phyloP scores from a whole-genome alignment of 176 grass and related monocot genomes.

The Poa pratensis region DNA sequence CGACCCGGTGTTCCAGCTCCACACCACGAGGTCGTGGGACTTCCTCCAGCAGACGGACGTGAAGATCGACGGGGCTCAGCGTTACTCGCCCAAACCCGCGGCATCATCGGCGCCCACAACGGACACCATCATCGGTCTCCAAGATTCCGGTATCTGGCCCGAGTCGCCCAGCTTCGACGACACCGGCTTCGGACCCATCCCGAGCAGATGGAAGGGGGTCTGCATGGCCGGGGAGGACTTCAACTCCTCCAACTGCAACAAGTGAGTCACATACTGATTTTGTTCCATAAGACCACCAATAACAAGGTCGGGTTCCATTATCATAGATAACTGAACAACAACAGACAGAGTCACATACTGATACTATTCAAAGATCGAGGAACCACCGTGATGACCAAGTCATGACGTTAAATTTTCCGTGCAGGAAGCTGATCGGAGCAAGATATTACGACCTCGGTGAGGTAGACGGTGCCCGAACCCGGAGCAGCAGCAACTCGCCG shows the following conservation, averaged over 20 bases:
- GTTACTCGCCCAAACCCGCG: not conserved
- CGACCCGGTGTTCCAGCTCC: conserved; percentile 70
- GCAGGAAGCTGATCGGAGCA: conserved; percentile 93
- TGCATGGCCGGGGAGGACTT: conserved; percentile 78
- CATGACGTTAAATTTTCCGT: not conserved
- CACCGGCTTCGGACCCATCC: conserved; percentile 52
- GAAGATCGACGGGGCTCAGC: conserved; percentile 29
- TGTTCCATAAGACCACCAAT: no score
- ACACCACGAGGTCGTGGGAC: conserved; percentile 92
- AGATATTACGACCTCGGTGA: conserved; percentile 63
- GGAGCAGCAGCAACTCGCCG: conserved; percentile 28
- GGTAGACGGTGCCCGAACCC: not conserved
- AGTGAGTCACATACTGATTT: conserved; percentile 6
- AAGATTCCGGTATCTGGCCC: conserved; percentile 98
- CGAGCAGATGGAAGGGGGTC: conserved; percentile 66
- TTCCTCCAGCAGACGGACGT: conserved; percentile 66
- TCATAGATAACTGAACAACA: no score
- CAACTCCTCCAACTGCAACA: conserved; percentile 79
- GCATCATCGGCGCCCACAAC: not conserved
- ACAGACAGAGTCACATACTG: not conserved
- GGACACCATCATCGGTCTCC: conserved; percentile 75
- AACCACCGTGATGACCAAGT: not conserved
- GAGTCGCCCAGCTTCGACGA: conserved; percentile 84
- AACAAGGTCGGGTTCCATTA: no score
- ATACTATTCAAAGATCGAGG: not conserved